phyloP scores from a whole-genome alignment of 2,329 filamentous ascomycete genomes.

The Cryphonectria parasitica region DNA sequence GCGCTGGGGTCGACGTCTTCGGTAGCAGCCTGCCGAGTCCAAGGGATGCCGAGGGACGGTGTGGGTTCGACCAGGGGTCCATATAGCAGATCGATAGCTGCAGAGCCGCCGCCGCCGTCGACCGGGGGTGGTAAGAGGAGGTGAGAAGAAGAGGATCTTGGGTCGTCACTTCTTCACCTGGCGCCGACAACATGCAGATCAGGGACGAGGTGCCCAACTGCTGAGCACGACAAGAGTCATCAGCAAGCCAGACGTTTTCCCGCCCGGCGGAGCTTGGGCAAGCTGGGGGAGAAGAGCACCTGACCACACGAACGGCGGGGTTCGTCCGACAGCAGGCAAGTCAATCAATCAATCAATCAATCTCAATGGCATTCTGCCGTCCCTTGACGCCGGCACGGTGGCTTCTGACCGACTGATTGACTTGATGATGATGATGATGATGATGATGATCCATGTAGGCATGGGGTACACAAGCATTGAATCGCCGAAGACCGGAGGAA shows the following conservation, averaged over 20 bases:
- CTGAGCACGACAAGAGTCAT: background rate
- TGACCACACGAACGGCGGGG: background rate
- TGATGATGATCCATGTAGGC: background rate
- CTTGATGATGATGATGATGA: background rate
- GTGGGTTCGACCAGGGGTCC: background rate
- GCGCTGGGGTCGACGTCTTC: background rate
- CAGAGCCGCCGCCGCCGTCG: background rate
- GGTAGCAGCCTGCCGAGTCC: slow-evolving; percentile 4
- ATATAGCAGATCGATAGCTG: slow-evolving; percentile 1
- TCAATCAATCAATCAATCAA: background rate
- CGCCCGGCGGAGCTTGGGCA: background rate
- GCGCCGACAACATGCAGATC: slow-evolving; percentile 4
- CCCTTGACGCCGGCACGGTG: background rate
- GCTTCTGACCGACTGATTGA: background rate
- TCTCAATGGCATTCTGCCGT: background rate
- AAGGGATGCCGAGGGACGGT: background rate
- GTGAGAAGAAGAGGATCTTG: background rate
- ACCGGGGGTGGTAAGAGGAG: background rate
- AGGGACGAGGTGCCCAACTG: slow-evolving; percentile 1
- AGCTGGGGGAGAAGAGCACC: background rate
- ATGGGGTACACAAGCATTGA: background rate
- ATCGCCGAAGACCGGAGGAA: slow-evolving; percentile 2
- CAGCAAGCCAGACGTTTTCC: background rate
- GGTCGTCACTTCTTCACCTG: background rate
- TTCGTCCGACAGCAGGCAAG: background rate